Evolutionary conservation across 352 stramenopile species (phyloP).

Genomic region (Phytopythium litorale): DNA sequence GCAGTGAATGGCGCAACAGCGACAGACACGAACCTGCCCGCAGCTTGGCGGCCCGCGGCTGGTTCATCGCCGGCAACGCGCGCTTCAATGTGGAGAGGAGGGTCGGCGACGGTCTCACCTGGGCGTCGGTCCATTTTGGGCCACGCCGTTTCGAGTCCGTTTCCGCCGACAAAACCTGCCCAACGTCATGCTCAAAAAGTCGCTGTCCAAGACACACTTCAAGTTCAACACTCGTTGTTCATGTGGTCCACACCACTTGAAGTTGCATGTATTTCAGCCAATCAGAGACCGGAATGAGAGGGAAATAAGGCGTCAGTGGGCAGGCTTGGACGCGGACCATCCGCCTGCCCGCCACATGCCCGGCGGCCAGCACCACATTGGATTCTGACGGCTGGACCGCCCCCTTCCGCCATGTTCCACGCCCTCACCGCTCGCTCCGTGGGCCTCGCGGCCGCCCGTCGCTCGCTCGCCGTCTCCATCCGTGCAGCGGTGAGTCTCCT

Average conservation of each 20-base stretch:
- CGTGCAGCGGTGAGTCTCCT: conserved; percentile 15
- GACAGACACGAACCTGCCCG: conserved; percentile 1
- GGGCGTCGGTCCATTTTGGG: background rate
- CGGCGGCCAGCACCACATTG: conserved; percentile 3
- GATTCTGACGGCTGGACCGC: conserved; percentile 5
- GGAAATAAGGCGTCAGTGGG: background rate
- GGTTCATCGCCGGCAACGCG: conserved; percentile 3
- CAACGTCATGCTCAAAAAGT: background rate
- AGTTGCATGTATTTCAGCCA: conserved; percentile 17
- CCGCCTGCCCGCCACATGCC: background rate
- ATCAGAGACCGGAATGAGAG: background rate
- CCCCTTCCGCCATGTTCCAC: conserved; percentile 14
- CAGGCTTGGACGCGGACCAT: background rate
- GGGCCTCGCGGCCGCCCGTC: conserved; percentile 1
- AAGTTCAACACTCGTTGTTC: conserved; percentile 10
- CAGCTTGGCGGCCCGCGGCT: conserved; percentile 1
- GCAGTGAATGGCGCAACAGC: background rate
- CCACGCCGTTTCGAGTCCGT: background rate
- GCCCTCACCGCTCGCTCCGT: conserved; percentile 13
- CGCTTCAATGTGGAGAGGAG: background rate
- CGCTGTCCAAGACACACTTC: conserved; percentile 11
- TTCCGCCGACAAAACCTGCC: background rate
- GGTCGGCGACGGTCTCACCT: background rate
- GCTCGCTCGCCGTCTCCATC: conserved; percentile 1
- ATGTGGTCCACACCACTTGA: conserved; percentile 27